phyloP scores from a whole-genome alignment of 352 stramenopile genomes.

The Phytophthora aleatoria region DNA sequence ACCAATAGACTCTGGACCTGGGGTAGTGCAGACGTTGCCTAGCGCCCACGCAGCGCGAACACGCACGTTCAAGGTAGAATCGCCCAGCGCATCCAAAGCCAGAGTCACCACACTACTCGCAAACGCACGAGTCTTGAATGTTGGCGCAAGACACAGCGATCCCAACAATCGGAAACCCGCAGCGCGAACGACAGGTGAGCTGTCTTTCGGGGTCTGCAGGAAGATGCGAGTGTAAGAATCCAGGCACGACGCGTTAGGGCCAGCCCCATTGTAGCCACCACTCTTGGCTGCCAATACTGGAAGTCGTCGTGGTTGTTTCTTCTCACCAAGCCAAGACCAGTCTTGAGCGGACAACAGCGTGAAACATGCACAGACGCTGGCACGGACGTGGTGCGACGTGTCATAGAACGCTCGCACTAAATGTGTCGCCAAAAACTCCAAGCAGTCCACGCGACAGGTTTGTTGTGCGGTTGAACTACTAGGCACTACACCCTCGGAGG shows the following conservation, averaged over 20 bases:
- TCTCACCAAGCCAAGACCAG: constrained; percentile 62
- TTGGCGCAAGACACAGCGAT: constrained; percentile 69
- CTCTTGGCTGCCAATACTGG: constrained; percentile 41
- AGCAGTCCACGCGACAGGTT: constrained; percentile 49
- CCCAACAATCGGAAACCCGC: constrained; percentile 81
- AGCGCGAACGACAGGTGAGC: constrained; percentile 78
- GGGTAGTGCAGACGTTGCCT: constrained; percentile 85
- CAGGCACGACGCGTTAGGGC: constrained; percentile 42
- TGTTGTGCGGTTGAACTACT: neutral
- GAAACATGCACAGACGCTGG: constrained; percentile 88
- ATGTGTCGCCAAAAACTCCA: constrained; percentile 81
- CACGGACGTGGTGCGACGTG: constrained; percentile 84
- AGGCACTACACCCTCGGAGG: constrained; percentile 2
- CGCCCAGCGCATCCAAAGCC: constrained; percentile 65
- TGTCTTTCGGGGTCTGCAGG: constrained; percentile 77
- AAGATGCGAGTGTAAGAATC: constrained; percentile 79
- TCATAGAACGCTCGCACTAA: constrained; percentile 85
- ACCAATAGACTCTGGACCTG: constrained; percentile 58
- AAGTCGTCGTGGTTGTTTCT: constrained; percentile 41
- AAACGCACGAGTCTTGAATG: constrained; percentile 80
- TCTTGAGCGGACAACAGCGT: constrained; percentile 75
- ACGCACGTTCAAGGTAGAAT: constrained; percentile 86
- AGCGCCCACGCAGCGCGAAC: constrained; percentile 84
- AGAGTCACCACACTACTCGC: constrained; percentile 62
- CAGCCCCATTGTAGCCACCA: constrained; percentile 32